phyloP scores from a whole-genome alignment of 2,329 filamentous ascomycete species.

The Aspergillus caelatus region DNA sequence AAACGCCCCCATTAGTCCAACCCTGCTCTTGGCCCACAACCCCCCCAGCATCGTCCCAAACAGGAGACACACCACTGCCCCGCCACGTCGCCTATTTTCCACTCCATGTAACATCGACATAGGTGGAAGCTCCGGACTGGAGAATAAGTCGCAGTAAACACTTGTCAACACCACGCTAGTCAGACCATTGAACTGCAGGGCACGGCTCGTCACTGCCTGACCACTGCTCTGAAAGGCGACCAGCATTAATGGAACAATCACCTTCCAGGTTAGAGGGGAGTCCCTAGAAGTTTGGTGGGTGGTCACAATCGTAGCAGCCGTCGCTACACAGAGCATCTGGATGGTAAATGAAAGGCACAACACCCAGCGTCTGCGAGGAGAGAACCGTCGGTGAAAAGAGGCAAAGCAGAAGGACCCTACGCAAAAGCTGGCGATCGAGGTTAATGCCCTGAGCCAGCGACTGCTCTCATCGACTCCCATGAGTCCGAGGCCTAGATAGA shows the following conservation, averaged over 20 bases:
- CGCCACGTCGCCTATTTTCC: conserved; percentile 57
- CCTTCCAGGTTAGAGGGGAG: conserved; percentile 54
- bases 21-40: conserved; percentile 54
- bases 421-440: conserved; percentile 71
- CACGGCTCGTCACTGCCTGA: conserved; percentile 74
- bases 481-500: conserved; percentile 77
- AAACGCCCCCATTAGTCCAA: conserved; percentile 58
- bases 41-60: conserved; percentile 59
- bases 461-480: conserved; percentile 53
- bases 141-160: conserved; percentile 79
- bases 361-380: conserved; percentile 47
- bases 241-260: conserved; percentile 68
- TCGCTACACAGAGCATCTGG: conserved; percentile 55
- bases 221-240: conserved; percentile 78
- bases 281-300: conserved; percentile 49
- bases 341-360: conserved; percentile 55
- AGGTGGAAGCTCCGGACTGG: conserved; percentile 59
- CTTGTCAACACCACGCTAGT: conserved; percentile 81
- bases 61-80: conserved; percentile 56
- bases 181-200: conserved; percentile 69
- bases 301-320: conserved; percentile 59
- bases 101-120: conserved; percentile 24
- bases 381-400: conserved; percentile 63
- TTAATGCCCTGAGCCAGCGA: conserved; percentile 72
- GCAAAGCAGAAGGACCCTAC: conserved; percentile 72